Base-by-base conservation (phyloP, 768 basidiomycete species). In the Myochromella boudieri region DNA sequence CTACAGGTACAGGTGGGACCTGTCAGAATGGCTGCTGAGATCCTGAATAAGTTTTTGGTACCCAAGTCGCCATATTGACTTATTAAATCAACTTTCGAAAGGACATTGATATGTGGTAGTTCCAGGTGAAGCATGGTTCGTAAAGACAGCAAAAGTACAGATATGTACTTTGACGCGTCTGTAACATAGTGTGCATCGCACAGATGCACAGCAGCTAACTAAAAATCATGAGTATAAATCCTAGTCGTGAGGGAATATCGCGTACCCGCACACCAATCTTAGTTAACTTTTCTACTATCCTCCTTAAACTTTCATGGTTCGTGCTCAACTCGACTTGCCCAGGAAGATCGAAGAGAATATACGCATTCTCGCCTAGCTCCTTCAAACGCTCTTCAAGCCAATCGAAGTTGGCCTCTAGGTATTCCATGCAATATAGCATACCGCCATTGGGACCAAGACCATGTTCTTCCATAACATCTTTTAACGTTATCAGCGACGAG, bases 61-160 rank as follows among this genome's bases (percentile, higher is more conserved):
- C 95, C 91, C 33, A 98, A 76, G 51, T 95, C 91, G 9, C 97
- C 97, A 51, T 95, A 95, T 54, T 87, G 82, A 14, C 78, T 73
- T 14, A 99, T 72, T n/a, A 97, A 71, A 67, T 99, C 97, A 44
- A 98, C 76, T 67, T 99, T 99, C 7, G 92, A 95, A 11, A 99
- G 74, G 2, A 99, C 97, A 60, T 99, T 98, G 68, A 99, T 75
- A 62, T 98, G 97, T 0, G 97, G 97, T n/a, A 98, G 78, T 60
- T 97, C 97, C 45, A 99, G 78, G 60, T 97, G 95, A n/a, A 99
- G 75, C 97, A 98, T 98, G 12, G 95, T 91, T 39, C 97, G 80
- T 21, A 99, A 76, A 9, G 95, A 91, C 10, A 97, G 81, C 27
- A 99, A 78, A 33, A 97, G 77, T 28, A 97, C 82, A 10, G 94